Conservation (phyloP, 176 grass and related monocot species). For the Metroxylon sagu region DNA sequence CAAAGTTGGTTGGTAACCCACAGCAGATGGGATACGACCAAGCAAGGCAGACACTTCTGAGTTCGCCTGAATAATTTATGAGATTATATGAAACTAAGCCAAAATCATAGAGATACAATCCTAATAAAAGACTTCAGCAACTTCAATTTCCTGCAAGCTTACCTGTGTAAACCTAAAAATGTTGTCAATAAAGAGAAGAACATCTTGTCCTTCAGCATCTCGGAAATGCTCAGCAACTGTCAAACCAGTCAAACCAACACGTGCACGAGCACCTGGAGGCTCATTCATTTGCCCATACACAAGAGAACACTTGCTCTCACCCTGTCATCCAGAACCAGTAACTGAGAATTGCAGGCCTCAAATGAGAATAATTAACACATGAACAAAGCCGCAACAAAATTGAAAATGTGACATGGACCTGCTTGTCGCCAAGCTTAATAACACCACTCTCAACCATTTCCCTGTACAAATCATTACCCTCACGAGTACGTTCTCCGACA, state of each 20-base stretch:
- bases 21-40: conserved; percentile 92
- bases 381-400: too few species aligned
- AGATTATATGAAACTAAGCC: background rate
- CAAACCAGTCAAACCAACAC: conserved; percentile 85
- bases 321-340: conserved; percentile 21
- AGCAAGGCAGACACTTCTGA: conserved; percentile 98
- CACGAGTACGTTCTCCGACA: conserved; percentile 87
- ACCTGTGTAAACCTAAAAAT: conserved; percentile 99
- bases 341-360: background rate
- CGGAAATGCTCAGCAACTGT: conserved; percentile 96
- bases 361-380: too few species aligned
- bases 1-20: conserved; percentile 95
- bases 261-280: conserved; percentile 90
- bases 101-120: background rate
- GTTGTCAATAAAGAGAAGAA: conserved; percentile 96
- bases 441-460: conserved; percentile 99
- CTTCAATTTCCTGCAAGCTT: conserved; percentile 4
- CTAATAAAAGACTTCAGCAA: too few species aligned
- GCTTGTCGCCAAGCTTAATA: conserved; percentile 88
- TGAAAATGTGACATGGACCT: conserved; percentile 23
- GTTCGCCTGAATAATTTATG: conserved; percentile 48
- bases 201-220: conserved; percentile 92
- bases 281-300: conserved; percentile 98
- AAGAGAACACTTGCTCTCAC: conserved; percentile 89
- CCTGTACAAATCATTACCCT: conserved; percentile 93